A percentile compares a stretch with the other conserved stretches of the same genome.
These are phyloP conservation scores for Aquanectria penicillioides DNA, from an alignment of 2,329 filamentous ascomycete genomes.

Conservation along the genomic window DNA sequence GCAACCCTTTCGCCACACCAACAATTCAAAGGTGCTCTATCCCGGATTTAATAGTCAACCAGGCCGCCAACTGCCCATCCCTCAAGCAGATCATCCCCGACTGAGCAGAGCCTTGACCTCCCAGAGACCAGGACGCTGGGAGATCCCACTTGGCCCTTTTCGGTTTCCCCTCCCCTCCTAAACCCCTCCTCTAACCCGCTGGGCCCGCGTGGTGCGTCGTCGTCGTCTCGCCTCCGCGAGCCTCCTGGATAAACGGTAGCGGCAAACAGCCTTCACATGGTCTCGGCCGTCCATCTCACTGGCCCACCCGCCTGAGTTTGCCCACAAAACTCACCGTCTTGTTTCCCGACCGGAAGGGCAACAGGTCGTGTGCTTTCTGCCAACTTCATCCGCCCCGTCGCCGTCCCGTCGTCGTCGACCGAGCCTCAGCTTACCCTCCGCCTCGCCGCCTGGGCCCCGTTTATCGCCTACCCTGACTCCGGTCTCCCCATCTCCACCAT, in stretches of 20 bases:
- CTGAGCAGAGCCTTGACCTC: background rate
- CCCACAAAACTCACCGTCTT: constrained; percentile 39
- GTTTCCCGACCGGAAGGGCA: constrained; percentile 46
- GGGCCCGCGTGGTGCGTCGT: too few relatives aligned
- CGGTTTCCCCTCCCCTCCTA: background rate
- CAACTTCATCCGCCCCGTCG: constrained; percentile 33
- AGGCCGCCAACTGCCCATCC: too few relatives aligned
- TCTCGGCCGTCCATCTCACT: constrained; percentile 40
- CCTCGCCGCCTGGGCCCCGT: background rate
- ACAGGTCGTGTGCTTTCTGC: constrained; percentile 52
- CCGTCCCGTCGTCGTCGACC: constrained; percentile 10
- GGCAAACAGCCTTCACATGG: constrained; percentile 41
- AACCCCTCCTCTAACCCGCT: too few relatives aligned
- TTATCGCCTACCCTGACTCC: constrained; percentile 23
- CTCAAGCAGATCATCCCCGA: background rate
- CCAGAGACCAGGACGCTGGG: background rate
- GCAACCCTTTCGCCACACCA: too few relatives aligned
- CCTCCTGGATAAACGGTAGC: constrained; percentile 16
- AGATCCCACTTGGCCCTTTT: background rate
- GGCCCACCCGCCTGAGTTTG: constrained; percentile 40
- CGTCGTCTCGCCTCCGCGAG: background rate
- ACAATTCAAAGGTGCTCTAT: too few relatives aligned
- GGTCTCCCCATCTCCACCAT: constrained; percentile 31
- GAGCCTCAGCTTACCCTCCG: constrained; percentile 16
- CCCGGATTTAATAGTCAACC: too few relatives aligned